These are phyloP conservation scores for Mycena leptocephala DNA, from an alignment of 768 basidiomycete genomes.

Conservation along the genomic window DNA sequence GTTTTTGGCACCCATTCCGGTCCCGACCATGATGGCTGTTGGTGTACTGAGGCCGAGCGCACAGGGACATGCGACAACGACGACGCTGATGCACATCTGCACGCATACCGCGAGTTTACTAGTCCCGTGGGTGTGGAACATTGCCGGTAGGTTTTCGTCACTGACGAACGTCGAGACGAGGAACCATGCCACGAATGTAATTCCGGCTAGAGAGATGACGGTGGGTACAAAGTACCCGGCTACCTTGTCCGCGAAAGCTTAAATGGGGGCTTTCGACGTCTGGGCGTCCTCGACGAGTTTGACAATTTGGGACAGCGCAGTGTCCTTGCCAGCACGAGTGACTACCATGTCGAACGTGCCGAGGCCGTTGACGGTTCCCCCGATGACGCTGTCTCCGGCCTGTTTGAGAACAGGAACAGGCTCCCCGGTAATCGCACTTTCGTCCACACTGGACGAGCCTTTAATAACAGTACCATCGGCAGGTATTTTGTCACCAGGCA, in stretches of 20 bases:
- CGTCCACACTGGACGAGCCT: constrained; percentile 93
- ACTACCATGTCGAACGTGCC: constrained; percentile 99
- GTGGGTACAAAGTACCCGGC: constrained; percentile 97
- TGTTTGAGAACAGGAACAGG: constrained; percentile 91
- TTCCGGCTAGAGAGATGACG: constrained; percentile 85
- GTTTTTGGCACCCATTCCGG: constrained; percentile 96
- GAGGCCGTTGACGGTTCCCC: constrained; percentile 96
- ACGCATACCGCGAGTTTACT: constrained; percentile 93
- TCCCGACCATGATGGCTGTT: constrained; percentile 99
- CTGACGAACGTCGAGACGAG: constrained; percentile 73
- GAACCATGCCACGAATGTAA: constrained; percentile 92
- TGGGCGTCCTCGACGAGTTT: constrained; percentile 98
- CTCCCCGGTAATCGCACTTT: constrained; percentile 97
- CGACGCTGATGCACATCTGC: constrained; percentile 97
- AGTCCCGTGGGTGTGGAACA: constrained; percentile 90
- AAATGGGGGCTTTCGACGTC: constrained; percentile 98
- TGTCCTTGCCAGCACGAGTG: constrained; percentile 96
- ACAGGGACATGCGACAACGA: constrained; percentile 99
- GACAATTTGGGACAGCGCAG: constrained; percentile 96
- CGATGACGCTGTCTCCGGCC: constrained; percentile 89
- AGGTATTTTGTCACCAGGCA: constrained; percentile 97
- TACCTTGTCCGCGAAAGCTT: constrained; percentile 94
- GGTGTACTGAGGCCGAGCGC: constrained; percentile 97
- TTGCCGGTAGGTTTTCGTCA: constrained; percentile 77
- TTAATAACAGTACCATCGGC: constrained; percentile 94